Conservation (phyloP, 306 rosid genomes). For the Citrullus mucosospermus region DNA sequence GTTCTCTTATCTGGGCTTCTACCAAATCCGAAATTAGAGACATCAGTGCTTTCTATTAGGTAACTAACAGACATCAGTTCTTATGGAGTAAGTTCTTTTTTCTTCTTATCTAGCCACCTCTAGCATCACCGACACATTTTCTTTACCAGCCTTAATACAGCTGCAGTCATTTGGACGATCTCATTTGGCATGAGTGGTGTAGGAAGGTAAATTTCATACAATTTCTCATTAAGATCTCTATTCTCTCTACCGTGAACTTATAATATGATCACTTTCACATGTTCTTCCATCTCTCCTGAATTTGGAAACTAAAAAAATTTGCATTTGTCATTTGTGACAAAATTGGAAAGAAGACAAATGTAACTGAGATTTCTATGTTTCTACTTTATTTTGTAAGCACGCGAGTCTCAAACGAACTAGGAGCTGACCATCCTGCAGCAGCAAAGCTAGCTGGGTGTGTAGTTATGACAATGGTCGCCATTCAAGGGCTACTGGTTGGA, state of each 20-base stretch:
- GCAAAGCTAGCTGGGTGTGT: conserved; percentile 50
- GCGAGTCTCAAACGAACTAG: conserved; percentile 68
- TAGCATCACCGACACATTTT: not conserved
- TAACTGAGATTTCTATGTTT: not conserved
- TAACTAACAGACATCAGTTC: conserved; percentile 7
- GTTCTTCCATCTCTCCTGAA: not conserved
- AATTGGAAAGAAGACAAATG: not conserved
- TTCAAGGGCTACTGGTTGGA: conserved; percentile 34
- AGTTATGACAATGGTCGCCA: conserved; percentile 32
- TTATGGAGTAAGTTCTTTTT: not conserved
- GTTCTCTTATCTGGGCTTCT: conserved; percentile 59
- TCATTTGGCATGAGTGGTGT: conserved; percentile 69
- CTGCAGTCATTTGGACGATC: conserved; percentile 50
- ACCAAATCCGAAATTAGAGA: conserved; percentile 49
- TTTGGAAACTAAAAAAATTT: not conserved
- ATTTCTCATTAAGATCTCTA: not conserved
- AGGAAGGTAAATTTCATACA: conserved; percentile 34
- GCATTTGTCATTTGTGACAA: not conserved
- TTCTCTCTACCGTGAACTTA: not conserved
- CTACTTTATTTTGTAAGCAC: conserved; percentile 23
- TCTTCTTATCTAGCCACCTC: not conserved
- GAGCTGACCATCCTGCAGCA: conserved; percentile 45
- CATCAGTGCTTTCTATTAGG: conserved; percentile 62
- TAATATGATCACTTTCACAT: not conserved
- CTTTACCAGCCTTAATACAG: conserved; percentile 48